Conservation (phyloP, 192 early-diverging fungal species). For the Podila minutissima region DNA sequence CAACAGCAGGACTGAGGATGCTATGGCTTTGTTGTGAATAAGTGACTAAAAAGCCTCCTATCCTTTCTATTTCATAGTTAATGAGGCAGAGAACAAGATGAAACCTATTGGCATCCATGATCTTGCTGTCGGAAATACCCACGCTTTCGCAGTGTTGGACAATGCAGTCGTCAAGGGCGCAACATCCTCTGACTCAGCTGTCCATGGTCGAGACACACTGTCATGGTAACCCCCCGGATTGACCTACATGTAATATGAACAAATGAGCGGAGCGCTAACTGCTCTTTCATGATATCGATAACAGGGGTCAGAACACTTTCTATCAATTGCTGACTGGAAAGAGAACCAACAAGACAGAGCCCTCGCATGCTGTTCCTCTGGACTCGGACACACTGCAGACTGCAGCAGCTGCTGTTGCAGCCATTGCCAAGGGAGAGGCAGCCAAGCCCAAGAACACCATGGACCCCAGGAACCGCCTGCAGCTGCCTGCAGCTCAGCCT, state of each 20-base stretch:
- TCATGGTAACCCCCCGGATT: conserved; percentile 35
- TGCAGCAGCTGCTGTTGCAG: conserved; percentile 26
- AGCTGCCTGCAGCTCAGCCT: conserved; percentile 37
- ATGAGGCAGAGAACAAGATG: conserved; percentile 46
- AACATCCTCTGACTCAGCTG: not conserved
- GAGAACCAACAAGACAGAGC: conserved; percentile 49
- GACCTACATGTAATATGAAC: no score
- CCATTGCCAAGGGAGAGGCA: conserved; percentile 17
- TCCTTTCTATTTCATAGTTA: conserved; percentile 13
- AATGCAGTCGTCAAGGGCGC: conserved; percentile 39
- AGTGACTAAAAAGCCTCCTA: not conserved
- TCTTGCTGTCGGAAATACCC: conserved; percentile 50
- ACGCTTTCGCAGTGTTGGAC: conserved; percentile 53
- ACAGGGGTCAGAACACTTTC: conserved; percentile 54
- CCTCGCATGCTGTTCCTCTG: conserved; percentile 44
- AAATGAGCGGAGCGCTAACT: no score
- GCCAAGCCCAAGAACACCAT: conserved; percentile 4
- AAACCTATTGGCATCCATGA: conserved; percentile 49
- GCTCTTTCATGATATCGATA: not conserved
- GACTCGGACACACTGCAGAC: conserved; percentile 26
- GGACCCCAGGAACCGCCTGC: conserved; percentile 45
- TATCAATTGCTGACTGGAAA: conserved; percentile 52
- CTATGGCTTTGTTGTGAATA: not conserved
- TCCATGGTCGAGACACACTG: conserved; percentile 53
- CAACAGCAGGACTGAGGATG: no score